phyloP scores from a whole-genome alignment of 2,329 filamentous ascomycete genomes.

The Alternaria burnsii region DNA sequence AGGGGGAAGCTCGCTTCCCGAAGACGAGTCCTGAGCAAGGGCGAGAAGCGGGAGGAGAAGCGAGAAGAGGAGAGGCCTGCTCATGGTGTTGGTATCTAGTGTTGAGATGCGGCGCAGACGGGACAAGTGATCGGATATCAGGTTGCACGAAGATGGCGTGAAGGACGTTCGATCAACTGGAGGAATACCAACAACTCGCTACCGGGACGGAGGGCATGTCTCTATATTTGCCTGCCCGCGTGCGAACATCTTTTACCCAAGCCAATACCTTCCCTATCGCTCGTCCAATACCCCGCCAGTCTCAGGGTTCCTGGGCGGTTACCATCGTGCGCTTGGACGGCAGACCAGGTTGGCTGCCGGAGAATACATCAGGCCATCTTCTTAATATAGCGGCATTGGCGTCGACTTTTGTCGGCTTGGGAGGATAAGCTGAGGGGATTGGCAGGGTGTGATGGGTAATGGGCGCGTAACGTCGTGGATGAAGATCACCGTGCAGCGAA shows the following conservation, averaged over 20 bases:
- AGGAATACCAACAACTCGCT: conserved; percentile 34
- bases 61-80: conserved; percentile 33
- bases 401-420: conserved; percentile 39
- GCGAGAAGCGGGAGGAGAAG: conserved; percentile 39
- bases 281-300: conserved; percentile 38
- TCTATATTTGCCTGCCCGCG: conserved; percentile 47
- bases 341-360: conserved; percentile 32
- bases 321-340: conserved; percentile 40
- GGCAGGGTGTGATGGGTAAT: conserved; percentile 32
- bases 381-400: conserved; percentile 43
- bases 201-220: conserved; percentile 34
- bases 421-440: conserved; percentile 37
- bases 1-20: conserved; percentile 32
- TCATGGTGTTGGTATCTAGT: conserved; percentile 34
- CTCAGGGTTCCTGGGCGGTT: conserved; percentile 36
- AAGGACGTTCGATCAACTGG: conserved; percentile 42
- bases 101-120: conserved; percentile 23
- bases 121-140: conserved; percentile 27
- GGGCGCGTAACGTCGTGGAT: conserved; percentile 47
- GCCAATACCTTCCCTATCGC: conserved; percentile 29
- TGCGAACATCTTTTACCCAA: conserved; percentile 32
- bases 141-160: conserved; percentile 44
- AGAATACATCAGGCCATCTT: conserved; percentile 28
- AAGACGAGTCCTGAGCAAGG: conserved; percentile 38
- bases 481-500: conserved; percentile 42